Conservation (phyloP, 345 rosid genomes). For the Brassica juncea region DNA sequence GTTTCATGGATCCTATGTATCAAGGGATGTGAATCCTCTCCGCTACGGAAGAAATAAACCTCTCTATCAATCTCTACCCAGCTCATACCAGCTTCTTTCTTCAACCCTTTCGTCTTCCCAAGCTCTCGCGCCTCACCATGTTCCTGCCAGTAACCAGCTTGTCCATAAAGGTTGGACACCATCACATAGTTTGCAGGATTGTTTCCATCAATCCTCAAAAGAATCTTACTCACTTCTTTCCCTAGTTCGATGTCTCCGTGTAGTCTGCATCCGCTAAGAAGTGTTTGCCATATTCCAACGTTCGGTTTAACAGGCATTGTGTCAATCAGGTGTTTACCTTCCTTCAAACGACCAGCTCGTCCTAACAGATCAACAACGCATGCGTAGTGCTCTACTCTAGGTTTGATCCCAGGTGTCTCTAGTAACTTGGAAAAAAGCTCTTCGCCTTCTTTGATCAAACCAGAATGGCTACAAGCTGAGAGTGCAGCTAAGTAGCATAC, state of each 20-base stretch:
- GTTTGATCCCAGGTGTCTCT: conserved; percentile 43
- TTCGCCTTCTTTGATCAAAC: conserved; percentile 65
- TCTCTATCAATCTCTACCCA: conserved; percentile 82
- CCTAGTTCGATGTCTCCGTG: conserved; percentile 71
- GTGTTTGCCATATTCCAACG: conserved; percentile 84
- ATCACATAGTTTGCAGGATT: conserved; percentile 80
- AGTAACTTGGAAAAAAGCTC: conserved; percentile 55
- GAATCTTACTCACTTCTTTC: conserved; percentile 61
- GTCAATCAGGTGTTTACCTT: conserved; percentile 68
- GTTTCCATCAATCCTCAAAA: conserved; percentile 54
- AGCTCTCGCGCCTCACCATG: conserved; percentile 58
- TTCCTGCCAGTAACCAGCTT: conserved; percentile 69
- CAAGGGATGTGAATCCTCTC: conserved; percentile 59
- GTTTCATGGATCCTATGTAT: conserved; percentile 49
- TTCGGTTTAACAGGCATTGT: conserved; percentile 67
- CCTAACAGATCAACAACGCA: conserved; percentile 88
- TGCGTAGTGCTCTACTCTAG: conserved; percentile 78
- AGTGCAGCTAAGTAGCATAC: conserved; percentile 80
- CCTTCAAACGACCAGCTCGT: conserved; percentile 69
- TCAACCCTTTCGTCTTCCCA: conserved; percentile 54
- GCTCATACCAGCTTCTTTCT: conserved; percentile 79
- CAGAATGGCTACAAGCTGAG: conserved; percentile 91
- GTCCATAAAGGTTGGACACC: conserved; percentile 78
- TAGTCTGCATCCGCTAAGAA: conserved; percentile 79
- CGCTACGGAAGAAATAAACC: conserved; percentile 63